phyloP scores from a whole-genome alignment of 768 basidiomycete species.

The Amanita thiersii region DNA sequence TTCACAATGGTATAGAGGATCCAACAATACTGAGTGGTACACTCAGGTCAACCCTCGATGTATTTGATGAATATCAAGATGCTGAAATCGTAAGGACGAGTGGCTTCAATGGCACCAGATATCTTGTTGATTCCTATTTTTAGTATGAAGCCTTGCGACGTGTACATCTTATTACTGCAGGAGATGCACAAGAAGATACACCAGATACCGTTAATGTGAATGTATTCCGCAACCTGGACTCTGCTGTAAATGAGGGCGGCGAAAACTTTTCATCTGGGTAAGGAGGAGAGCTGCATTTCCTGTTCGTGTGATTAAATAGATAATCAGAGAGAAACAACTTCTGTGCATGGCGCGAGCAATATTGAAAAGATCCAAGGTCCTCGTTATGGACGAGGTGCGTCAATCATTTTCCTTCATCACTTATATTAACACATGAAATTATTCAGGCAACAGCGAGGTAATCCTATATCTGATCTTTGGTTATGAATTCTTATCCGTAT shows the following conservation, averaged over 20 bases:
- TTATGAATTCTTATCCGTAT: constrained; percentile 3
- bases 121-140: background rate
- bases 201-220: constrained; percentile 55
- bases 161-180: constrained; percentile 68
- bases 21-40: constrained; percentile 84
- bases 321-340: constrained; percentile 53
- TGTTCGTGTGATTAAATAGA: too few relatives aligned
- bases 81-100: constrained; percentile 73
- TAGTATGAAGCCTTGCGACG: constrained; percentile 81
- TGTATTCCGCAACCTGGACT: constrained; percentile 71
- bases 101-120: background rate
- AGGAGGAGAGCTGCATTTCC: too few relatives aligned
- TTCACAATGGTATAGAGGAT: constrained; percentile 56
- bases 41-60: constrained; percentile 72
- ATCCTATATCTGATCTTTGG: constrained; percentile 11
- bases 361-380: constrained; percentile 57
- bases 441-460: constrained; percentile 61
- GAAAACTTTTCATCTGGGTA: constrained; percentile 88
- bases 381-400: constrained; percentile 71
- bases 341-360: constrained; percentile 81
- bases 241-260: constrained; percentile 71
- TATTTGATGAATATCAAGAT: constrained; percentile 83
- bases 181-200: constrained; percentile 37
- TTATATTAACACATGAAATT: constrained; percentile 21
- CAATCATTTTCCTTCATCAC: constrained; percentile 38